Base-by-base conservation (phyloP, 768 basidiomycete genomes). In the Lentinula guzmanii region DNA sequence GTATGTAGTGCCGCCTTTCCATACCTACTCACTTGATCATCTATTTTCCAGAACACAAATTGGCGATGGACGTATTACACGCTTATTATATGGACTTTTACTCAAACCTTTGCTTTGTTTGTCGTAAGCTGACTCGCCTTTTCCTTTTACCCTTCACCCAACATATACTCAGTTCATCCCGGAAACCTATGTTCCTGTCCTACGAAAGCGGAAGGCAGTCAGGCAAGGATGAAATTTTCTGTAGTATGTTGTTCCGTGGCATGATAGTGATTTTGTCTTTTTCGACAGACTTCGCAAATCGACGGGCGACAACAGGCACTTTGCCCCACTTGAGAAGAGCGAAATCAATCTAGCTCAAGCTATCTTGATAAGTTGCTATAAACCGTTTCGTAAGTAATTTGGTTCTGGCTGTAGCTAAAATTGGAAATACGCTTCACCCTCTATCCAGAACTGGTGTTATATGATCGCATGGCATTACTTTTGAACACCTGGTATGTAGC, bases 51-150 rank as follows among this genome's bases (percentile, higher is more conserved):
- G 82, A 75, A 86, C 65, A 63, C 79, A 1, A 66, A 79, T 51
- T 90, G 89, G 89, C 73, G 88, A 62, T 93, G 91, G 91, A 90
- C 90, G 0, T 94, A 86, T 72, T 84, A 86, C 60, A 72, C 89
- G 15, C 69, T 87, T 61, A 63, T 86, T 1, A 89, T 89, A 21
- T 94, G 91, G 93, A 77, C 81, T 0, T 83, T 82, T 52, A 72
- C 72, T 2, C 79, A 90, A 69, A 70, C 78, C 8, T 53, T 81
- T 7, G 74, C 82, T 0, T 72, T 93, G 7, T 67, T 84, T 52
- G 24, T 82, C 46, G 86, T 87, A 64, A 65, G 80, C 71, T 10
- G 24, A 11, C 13, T 10, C 13, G 28, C 35, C 8, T 4, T 34
- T 10, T 28, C 28, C 10, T 33, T 33, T 11, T 31, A 46, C 18